phyloP scores from a whole-genome alignment of 2,329 filamentous ascomycete genomes.

The Zasmidium angulare region DNA sequence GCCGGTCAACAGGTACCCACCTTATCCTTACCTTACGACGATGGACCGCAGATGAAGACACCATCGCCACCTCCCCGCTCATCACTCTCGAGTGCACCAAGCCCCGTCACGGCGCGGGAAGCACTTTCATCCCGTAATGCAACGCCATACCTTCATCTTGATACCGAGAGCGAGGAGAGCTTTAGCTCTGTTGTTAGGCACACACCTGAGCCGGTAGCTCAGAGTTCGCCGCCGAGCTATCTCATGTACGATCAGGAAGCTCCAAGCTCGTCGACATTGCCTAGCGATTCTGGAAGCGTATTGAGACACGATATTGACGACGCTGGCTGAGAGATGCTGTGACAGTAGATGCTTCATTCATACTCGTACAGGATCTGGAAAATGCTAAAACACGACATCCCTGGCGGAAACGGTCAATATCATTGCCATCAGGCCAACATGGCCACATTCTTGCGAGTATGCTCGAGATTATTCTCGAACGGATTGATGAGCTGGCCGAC shows the following conservation, averaged over 20 bases:
- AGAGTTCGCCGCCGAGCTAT: background rate
- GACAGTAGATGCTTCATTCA: background rate
- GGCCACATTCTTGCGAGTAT: background rate
- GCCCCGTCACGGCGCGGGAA: constrained; percentile 31
- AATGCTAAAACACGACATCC: background rate
- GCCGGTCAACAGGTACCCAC: background rate
- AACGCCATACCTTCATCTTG: constrained; percentile 25
- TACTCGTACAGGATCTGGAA: too few species aligned
- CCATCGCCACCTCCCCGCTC: constrained; percentile 17
- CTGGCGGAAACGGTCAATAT: background rate
- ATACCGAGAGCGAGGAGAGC: constrained; percentile 25
- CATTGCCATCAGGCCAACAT: background rate
- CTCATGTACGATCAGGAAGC: background rate
- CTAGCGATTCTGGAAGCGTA: constrained; percentile 31
- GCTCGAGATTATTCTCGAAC: constrained; percentile 11
- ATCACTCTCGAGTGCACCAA: constrained; percentile 23
- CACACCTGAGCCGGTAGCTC: constrained; percentile 3
- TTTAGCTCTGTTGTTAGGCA: constrained; percentile 28
- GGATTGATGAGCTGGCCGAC: constrained; percentile 13
- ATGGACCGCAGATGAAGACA: constrained; percentile 6
- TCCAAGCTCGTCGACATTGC: constrained; percentile 21
- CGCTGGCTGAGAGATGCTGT: constrained; percentile 6
- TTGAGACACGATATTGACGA: constrained; percentile 18
- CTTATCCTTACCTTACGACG: constrained; percentile 3
- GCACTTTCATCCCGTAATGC: constrained; percentile 17